Percentiles rank a stretch among this genome's conserved stretches.
These are phyloP conservation scores for Mycena amicta DNA, from an alignment of 768 basidiomycete genomes.

Conservation along the genomic window DNA sequence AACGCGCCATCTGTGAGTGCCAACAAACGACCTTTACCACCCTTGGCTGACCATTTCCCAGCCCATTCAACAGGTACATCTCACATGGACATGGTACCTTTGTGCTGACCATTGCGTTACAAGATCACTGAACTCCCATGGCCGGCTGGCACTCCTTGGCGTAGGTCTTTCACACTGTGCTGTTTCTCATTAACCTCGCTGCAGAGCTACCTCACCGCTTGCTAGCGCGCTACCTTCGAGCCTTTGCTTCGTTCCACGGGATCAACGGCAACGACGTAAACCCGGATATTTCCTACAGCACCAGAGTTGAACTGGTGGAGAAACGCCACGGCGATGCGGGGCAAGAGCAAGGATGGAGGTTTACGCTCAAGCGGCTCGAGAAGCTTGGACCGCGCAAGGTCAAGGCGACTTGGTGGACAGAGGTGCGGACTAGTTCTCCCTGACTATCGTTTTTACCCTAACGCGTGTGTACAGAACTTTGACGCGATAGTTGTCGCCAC, in stretches of 20 bases:
- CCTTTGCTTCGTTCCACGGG: conserved; percentile 27
- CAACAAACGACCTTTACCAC: neutral
- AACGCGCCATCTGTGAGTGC: conserved; percentile 25
- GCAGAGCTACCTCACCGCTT: conserved; percentile 26
- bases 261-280: conserved; percentile 16
- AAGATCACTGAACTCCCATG: conserved; percentile 1
- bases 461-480: conserved; percentile 30
- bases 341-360: conserved; percentile 20
- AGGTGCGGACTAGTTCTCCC: conserved; percentile 27
- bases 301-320: conserved; percentile 36
- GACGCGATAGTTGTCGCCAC: conserved; percentile 39
- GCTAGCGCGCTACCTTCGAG: conserved; percentile 28
- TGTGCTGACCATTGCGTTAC: no score
- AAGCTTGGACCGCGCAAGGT: conserved; percentile 19
- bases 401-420: conserved; percentile 39
- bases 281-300: conserved; percentile 29
- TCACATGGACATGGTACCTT: no score
- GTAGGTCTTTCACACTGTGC: neutral
- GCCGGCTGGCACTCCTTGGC: conserved; percentile 4
- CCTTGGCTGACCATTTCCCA: neutral
- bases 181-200: no score
- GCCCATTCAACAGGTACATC: conserved; percentile 26
- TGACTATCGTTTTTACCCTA: conserved; percentile 7
- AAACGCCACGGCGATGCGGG: conserved; percentile 24
- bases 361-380: conserved; percentile 8